A percentile compares a stretch with the other conserved stretches of the same genome.
phyloP scores from a whole-genome alignment of 2,329 filamentous ascomycete species.

The Fusarium sacchari region DNA sequence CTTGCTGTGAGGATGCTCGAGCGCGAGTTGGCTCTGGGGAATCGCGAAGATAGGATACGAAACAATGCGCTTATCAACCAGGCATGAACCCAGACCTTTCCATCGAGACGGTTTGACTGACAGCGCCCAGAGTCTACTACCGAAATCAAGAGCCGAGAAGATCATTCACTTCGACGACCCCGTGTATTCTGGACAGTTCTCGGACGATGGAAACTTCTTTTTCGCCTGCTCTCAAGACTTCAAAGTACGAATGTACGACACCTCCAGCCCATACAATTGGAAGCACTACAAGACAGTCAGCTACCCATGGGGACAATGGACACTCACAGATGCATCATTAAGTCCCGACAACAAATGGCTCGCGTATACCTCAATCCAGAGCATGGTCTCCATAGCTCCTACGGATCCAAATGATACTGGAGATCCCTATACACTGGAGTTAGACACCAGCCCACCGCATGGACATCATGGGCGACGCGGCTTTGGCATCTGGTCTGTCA shows the following conservation, averaged over 20 bases:
- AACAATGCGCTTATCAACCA: slow-evolving; percentile 75
- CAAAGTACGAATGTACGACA: slow-evolving; percentile 96
- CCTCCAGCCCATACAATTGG: slow-evolving; percentile 94
- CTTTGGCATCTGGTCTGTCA: slow-evolving; percentile 85
- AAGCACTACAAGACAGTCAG: slow-evolving; percentile 90
- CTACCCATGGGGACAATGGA: slow-evolving; percentile 93
- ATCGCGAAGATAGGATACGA: slow-evolving; percentile 66
- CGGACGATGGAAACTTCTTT: slow-evolving; percentile 97
- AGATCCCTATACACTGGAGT: slow-evolving; percentile 82
- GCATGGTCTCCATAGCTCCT: slow-evolving; percentile 83
- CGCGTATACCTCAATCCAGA: slow-evolving; percentile 90
- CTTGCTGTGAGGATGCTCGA: slow-evolving; percentile 79
- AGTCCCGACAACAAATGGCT: slow-evolving; percentile 93
- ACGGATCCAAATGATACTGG: slow-evolving; percentile 86
- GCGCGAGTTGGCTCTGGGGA: slow-evolving; percentile 80
- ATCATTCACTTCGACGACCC: slow-evolving; percentile 87
- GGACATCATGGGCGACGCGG: slow-evolving; percentile 45
- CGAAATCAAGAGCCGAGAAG: slow-evolving; percentile 80
- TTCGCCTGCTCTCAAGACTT: slow-evolving; percentile 93
- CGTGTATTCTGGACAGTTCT: slow-evolving; percentile 96
- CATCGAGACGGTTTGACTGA: slow-evolving; percentile 8
- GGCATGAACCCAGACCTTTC: slow-evolving; percentile 51
- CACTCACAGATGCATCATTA: slow-evolving; percentile 90
- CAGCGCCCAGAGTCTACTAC: slow-evolving; percentile 73
- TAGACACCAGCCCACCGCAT: slow-evolving; percentile 53